Percentiles rank a stretch among this genome's conserved stretches.
phyloP scores from a whole-genome alignment of 2,329 filamentous ascomycete genomes.

The Pestalotiopsis sp. region DNA sequence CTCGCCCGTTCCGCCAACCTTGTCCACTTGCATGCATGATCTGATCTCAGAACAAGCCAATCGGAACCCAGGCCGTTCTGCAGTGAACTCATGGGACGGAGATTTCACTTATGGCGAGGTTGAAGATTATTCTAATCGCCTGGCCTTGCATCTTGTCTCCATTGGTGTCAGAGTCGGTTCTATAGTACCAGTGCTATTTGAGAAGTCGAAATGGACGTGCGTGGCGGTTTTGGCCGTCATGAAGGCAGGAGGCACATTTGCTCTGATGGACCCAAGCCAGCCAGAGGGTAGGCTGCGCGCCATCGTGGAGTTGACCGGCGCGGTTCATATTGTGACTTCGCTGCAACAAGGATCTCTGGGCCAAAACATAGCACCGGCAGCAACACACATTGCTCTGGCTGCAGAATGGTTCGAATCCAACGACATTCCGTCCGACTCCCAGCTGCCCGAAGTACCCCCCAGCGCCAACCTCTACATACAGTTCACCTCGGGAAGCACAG shows the following conservation, averaged over 20 bases:
- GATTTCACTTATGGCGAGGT: conserved; percentile 45
- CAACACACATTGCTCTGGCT: conserved; percentile 33
- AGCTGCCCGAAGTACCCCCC: conserved; percentile 40
- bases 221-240: conserved; percentile 46
- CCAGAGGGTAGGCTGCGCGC: conserved; percentile 44
- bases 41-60: conserved; percentile 40
- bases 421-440: conserved; percentile 18
- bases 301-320: conserved; percentile 44
- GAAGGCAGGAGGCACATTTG: conserved; percentile 49
- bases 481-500: conserved; percentile 66
- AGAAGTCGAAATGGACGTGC: conserved; percentile 48
- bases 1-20: conserved; percentile 36
- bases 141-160: conserved; percentile 39
- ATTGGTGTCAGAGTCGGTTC: conserved; percentile 38
- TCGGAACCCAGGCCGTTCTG: conserved; percentile 37
- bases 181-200: conserved; percentile 50
- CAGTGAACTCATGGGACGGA: conserved; percentile 53
- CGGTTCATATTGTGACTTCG: conserved; percentile 40
- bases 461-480: conserved; percentile 53
- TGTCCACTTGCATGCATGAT: conserved; percentile 47
- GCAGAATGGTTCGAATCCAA: conserved; percentile 21
- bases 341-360: conserved; percentile 38
- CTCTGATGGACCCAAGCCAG: conserved; percentile 46
- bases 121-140: conserved; percentile 39
- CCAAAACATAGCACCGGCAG: conserved; percentile 34